phyloP scores from a whole-genome alignment of 305 asterid genomes.

The Nicotiana rustica region DNA sequence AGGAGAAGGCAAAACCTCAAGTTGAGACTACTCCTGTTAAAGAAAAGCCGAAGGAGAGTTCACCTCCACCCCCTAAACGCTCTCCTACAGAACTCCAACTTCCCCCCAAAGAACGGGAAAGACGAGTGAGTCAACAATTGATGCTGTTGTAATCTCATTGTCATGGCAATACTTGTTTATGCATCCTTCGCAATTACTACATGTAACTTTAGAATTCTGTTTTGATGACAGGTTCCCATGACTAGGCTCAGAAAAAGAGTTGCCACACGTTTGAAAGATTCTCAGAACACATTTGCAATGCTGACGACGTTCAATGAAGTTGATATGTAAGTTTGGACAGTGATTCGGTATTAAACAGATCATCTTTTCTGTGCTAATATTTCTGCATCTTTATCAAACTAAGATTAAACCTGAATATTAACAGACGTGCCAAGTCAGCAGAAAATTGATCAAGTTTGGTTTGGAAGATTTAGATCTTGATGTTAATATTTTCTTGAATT shows the following conservation, averaged over 20 bases:
- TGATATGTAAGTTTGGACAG: slow-evolving; percentile 75
- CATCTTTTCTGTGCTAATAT: slow-evolving; percentile 22
- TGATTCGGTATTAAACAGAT: not conserved
- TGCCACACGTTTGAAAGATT: slow-evolving; percentile 93
- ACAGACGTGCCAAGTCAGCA: not conserved
- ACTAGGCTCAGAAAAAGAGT: slow-evolving; percentile 96
- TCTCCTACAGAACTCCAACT: slow-evolving; percentile 91
- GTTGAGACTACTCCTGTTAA: slow-evolving; percentile 59
- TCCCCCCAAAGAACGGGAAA: slow-evolving; percentile 96
- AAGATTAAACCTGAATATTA: not conserved
- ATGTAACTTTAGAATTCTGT: slow-evolving; percentile 30
- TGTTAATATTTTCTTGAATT: not conserved
- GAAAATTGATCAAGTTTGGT: slow-evolving; percentile 10
- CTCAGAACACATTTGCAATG: slow-evolving; percentile 96
- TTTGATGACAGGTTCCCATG: slow-evolving; percentile 80
- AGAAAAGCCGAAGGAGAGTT: slow-evolving; percentile 63
- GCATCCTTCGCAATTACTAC: not conserved
- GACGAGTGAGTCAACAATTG: slow-evolving; percentile 66
- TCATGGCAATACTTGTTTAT: slow-evolving; percentile 5
- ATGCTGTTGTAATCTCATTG: not conserved
- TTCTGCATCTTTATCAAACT: not conserved
- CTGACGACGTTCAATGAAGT: slow-evolving; percentile 97
- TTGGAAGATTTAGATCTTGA: not conserved
- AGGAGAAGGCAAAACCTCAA: slow-evolving; percentile 63
- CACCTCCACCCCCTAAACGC: slow-evolving; percentile 61